Evolutionary conservation across 768 basidiomycete species (phyloP), one percentile per base, ranked within the genome.

Genomic region (Saitozyma podzolica): DNA sequence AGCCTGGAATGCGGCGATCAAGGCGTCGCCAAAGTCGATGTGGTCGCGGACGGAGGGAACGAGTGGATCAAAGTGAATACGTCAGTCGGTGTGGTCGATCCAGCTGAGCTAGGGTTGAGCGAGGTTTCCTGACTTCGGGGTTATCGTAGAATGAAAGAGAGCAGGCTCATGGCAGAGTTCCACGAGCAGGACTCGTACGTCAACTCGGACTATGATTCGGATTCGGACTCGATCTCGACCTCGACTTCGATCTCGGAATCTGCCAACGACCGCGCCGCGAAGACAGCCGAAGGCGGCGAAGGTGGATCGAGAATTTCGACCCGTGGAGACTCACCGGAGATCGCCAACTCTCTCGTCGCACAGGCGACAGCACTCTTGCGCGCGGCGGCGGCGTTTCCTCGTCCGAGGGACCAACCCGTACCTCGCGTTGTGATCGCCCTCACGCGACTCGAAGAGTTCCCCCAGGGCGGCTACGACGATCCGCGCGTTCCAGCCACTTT

Each of bases 11-110:
- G 51, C 40, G 17, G 62, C 37, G 14, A n/a, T 40, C 54, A 63
- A 9, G 56, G 48, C 1, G 64, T 64, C 50, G 63, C 87, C 48
- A 92, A 93, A 69, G 87, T 94, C 0, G 92, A 94, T 70, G 83
- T 93, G 13, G 86, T 92, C 8, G 87, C 87, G 1, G 86, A 89
- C 19, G 84, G 86, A 49, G 91, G 92, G 0, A 81, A 84, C 20
- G 80, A 82, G 3, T 95, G 92, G 92, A 86, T 91, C 47, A 84
- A 91, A 68, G 85, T 93, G 42, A 93, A 92, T 79, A 92, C 91
- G 91, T 91, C 73, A 74, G 88, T 85, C 5, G 14, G 16, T 11
- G 9, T 54, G 10, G 40, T 20, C 5, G 20, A 9, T 19, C 19
- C 14, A n/a, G n/a, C n/a, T n/a, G n/a, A n/a, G n/a, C n/a, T 9